Base-by-base conservation (phyloP, 257 asterid genomes). In the Perilla frutescens region DNA sequence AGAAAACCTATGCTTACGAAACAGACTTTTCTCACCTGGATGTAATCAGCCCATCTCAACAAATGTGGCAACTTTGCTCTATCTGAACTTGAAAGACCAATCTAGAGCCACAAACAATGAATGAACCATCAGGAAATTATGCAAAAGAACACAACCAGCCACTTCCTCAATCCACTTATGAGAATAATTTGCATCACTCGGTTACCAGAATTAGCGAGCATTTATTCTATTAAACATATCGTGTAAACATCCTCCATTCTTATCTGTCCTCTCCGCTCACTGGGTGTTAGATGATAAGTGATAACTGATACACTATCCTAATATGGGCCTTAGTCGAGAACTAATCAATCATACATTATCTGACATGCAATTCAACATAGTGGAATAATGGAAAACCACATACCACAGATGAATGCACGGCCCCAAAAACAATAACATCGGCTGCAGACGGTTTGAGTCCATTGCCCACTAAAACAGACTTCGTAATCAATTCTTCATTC, bases 11-110 rank as follows among this genome's bases (percentile, higher is more conserved):
- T 5, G 10, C n/a, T 36, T 31, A 29, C 10, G 26, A 69, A 66
- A 77, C 40, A 20, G 29, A 71, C 57, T 31, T 36, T 44, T 20
- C 68, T 53, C 76, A 92, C 98, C 98, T 92, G 99, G 76, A 95
- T 85, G 82, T 92, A 90, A 75, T 84, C 95, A 81, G 82, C 76
- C 98, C 98, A 90, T 82, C 98, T 88, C 77, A 87, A 66, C 80
- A 95, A 74, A 79, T 92, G 93, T 43, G 96, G 96, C 70, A 92
- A 70, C 55, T 84, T 88, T 56, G 76, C 86, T 83, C 75, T 81
- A 58, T 88, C 94, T 7, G 85, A 72, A 53, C 80, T 76, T 39
- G 96, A 82, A 72, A 87, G 88, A 74, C 87, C 83, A 80, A 74
- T 58, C 99, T 94, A 85, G 43, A 69, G 67, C 62, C 48, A 15